Base-by-base conservation (phyloP, 2,329 filamentous ascomycete genomes). In the Orbilia blumenaviensis region DNA sequence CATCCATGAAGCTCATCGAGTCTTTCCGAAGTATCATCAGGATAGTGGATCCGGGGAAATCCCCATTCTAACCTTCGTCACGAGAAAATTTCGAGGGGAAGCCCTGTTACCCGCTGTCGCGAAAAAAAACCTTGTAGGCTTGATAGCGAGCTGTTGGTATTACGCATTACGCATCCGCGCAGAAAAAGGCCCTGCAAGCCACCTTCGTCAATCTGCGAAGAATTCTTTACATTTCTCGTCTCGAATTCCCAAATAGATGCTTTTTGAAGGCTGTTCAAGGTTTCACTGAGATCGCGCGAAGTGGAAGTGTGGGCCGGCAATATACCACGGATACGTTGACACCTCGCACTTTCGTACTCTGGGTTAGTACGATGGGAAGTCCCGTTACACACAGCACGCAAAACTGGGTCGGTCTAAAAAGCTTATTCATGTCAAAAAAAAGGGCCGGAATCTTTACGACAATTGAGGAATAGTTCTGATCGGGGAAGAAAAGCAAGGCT, bases 21-120 rank as follows among this genome's bases (percentile, higher is more conserved):
- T 36, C 52, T 62, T 67, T 64, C 69, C 69, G 69, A 74, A 62
- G 29, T 16, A 74, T 61, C 54, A 23, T 46, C 16, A 23, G n/a
- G 2, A 50, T 36, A 44, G 29, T 52, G 36, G 69, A 52, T 46
- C 54, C 16, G 12, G 29, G 29, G 52, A 56, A 27, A 29, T 50
- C 32, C 50, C 41, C 8, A 60, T 48, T 58, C 54, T 25, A 63
- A 10, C 27, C 42, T 61, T 69, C 66, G 66, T 61, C 14, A 69
- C 66, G 66, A 69, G 4, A 23, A 8, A 16, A 16, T n/a, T 12
- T 27, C 12, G 44, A 50, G 56, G 66, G 44, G 34, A 42, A 63
- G 42, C 32, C n/a, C 34, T 54, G 44, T 9, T 42, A 46, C 50
- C 50, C 50, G 52, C 18, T 8, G 36, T 23, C 25, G 38, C 44